These are phyloP conservation scores for Penicillium cataractarum DNA, from an alignment of 495 filamentous ascomycete genomes.

Conservation along the genomic window DNA sequence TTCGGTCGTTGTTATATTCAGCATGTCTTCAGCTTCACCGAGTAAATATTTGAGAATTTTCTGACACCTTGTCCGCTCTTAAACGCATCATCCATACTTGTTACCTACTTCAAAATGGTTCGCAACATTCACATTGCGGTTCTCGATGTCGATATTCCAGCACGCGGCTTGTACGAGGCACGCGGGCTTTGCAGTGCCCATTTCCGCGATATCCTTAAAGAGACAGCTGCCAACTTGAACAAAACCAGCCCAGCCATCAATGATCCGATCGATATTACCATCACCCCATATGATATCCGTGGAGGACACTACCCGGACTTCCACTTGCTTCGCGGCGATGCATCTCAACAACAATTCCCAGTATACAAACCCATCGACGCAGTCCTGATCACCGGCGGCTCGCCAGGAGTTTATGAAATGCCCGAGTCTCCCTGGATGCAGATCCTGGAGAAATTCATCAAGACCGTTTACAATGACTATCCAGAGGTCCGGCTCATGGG, in stretches of 20 bases:
- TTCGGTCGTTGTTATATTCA: conserved; percentile 7
- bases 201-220: conserved; percentile 36
- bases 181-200: conserved; percentile 40
- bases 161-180: conserved; percentile 33
- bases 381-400: conserved; percentile 39
- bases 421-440: conserved; percentile 36
- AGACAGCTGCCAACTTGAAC: conserved; percentile 33
- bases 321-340: conserved; percentile 24
- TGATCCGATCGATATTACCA: conserved; percentile 28
- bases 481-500: conserved; percentile 44
- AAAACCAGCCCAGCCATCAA: conserved; percentile 14
- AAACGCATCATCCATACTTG: not conserved
- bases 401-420: conserved; percentile 36
- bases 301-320: conserved; percentile 37
- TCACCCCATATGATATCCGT: conserved; percentile 38
- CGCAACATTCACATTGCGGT: conserved; percentile 38
- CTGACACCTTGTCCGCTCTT: not conserved
- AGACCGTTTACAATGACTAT: conserved; percentile 36
- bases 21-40: not conserved
- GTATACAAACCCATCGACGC: conserved; percentile 34
- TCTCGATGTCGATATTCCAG: conserved; percentile 41
- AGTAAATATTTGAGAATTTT: not conserved
- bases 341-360: conserved; percentile 9
- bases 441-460: conserved; percentile 30
- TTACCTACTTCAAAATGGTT: conserved; percentile 16